These are phyloP conservation scores for Claviceps sorghi DNA, from an alignment of 2,329 filamentous ascomycete species.

Conservation along the genomic window DNA sequence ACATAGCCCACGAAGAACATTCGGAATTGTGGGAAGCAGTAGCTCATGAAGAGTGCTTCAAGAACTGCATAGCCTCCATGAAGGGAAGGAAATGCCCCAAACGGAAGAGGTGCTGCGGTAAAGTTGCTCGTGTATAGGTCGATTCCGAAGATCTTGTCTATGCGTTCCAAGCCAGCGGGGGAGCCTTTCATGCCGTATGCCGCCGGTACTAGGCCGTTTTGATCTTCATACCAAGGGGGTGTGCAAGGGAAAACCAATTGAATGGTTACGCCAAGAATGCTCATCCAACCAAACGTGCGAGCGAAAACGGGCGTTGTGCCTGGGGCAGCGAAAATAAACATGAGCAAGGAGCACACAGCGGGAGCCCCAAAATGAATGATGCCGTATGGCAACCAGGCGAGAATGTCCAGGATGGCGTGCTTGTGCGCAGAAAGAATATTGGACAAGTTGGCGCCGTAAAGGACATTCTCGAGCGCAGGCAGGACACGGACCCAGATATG, in stretches of 20 bases:
- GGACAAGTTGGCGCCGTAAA: slow-evolving; percentile 90
- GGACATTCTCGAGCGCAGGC: slow-evolving; percentile 85
- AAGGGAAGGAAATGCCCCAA: slow-evolving; percentile 86
- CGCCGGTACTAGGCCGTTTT: slow-evolving; percentile 77
- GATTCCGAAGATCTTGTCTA: slow-evolving; percentile 79
- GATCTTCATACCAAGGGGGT: slow-evolving; percentile 92
- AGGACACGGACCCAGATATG: slow-evolving; percentile 93
- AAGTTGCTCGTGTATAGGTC: slow-evolving; percentile 91
- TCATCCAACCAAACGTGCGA: slow-evolving; percentile 83
- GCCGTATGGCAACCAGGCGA: slow-evolving; percentile 90
- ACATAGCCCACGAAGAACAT: slow-evolving; percentile 71
- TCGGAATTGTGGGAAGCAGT: slow-evolving; percentile 74
- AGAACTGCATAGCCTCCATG: slow-evolving; percentile 82
- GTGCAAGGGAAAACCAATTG: slow-evolving; percentile 88
- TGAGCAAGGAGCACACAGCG: slow-evolving; percentile 58
- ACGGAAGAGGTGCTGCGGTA: slow-evolving; percentile 77
- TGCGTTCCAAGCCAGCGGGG: slow-evolving; percentile 73
- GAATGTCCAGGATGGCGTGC: slow-evolving; percentile 64
- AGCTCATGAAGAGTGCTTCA: slow-evolving; percentile 83
- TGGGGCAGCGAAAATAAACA: slow-evolving; percentile 82
- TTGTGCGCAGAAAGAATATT: slow-evolving; percentile 90
- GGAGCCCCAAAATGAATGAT: slow-evolving; percentile 81
- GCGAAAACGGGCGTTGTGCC: slow-evolving; percentile 75
- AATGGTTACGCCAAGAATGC: slow-evolving; percentile 71
- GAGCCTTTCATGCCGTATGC: slow-evolving; percentile 86